Percentiles rank a stretch among this genome's conserved stretches.
These are phyloP conservation scores for Cicer yamashitae DNA, from an alignment of 306 rosid genomes.

Conservation along the genomic window DNA sequence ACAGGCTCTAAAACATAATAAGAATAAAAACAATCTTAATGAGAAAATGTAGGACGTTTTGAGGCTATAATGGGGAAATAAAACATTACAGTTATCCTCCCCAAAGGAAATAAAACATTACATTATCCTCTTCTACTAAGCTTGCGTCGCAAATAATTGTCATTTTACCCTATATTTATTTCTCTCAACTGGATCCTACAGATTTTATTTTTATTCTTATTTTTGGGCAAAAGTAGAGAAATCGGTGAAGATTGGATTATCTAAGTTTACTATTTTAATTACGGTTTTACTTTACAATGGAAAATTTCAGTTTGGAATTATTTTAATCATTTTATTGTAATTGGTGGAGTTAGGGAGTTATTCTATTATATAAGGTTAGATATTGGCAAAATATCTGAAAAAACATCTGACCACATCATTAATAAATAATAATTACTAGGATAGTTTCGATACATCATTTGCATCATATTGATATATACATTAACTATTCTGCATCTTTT, in stretches of 20 bases:
- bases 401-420: background rate
- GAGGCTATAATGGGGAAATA: constrained; percentile 10
- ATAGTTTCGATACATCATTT: background rate
- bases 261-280: background rate
- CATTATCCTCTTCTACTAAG: background rate
- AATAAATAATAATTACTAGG: background rate
- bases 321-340: background rate
- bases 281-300: background rate
- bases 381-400: background rate
- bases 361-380: background rate
- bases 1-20: constrained; percentile 3
- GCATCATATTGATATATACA: background rate
- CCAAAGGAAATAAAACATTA: constrained; percentile 13
- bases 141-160: background rate
- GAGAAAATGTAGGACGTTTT: constrained; percentile 2
- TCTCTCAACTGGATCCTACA: background rate
- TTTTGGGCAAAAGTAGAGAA: constrained; percentile 9
- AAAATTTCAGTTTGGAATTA: background rate
- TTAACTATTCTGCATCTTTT: background rate
- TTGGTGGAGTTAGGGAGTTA: background rate
- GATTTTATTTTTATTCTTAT: background rate
- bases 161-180: constrained; percentile 9
- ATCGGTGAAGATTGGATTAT: background rate
- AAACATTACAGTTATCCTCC: background rate
- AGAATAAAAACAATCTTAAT: constrained; percentile 11